Base-by-base conservation (phyloP, 2,329 filamentous ascomycete species). In the Thermothelomyces thermophilus region DNA sequence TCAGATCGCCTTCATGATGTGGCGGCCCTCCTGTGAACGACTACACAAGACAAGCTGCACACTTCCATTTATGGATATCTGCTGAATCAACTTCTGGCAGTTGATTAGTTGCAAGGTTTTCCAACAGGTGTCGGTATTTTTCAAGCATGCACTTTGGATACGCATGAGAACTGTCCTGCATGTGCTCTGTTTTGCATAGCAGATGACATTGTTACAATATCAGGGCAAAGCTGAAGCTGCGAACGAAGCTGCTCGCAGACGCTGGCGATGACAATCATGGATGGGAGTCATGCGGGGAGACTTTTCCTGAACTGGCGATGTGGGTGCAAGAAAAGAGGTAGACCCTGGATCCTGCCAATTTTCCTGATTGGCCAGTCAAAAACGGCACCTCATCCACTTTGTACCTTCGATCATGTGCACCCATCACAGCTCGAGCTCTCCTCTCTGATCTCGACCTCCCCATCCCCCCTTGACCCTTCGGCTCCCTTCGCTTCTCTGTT, bases 331-430 rank as follows among this genome's bases (percentile, higher is more conserved):
- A 41, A 41, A 36, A 41, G 26, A 30, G 26, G 16, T n/a, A 41
- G 22, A 28, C 10, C 14, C 24, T 30, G 39, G 24, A 10, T 17
- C 17, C 14, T 41, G 39, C 4, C 14, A 8, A 30, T 30, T 41
- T 41, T 42, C 20, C 26, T 42, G 40, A 42, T 42, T 42, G 40
- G 40, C 9, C 19, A 10, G 40, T 42, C 11, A 11, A 41, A 41
- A 24, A 62, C 61, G 48, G 60, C 62, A 62, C 34, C 45, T 56
- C 54, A 60, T 61, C 58, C 55, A 58, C 59, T 56, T 60, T 61
- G 61, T 63, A 63, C 58, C 58, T 62, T 55, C 54, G 60, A 61
- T 61, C 59, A 62, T 58, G 56, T 51, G 54, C 54, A 55, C 58
- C 56, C 58, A 41, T 53, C 51, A 46, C 46, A 43, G 51, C 52